phyloP scores from a whole-genome alignment of 768 basidiomycete species.

The Mycena indigotica region DNA sequence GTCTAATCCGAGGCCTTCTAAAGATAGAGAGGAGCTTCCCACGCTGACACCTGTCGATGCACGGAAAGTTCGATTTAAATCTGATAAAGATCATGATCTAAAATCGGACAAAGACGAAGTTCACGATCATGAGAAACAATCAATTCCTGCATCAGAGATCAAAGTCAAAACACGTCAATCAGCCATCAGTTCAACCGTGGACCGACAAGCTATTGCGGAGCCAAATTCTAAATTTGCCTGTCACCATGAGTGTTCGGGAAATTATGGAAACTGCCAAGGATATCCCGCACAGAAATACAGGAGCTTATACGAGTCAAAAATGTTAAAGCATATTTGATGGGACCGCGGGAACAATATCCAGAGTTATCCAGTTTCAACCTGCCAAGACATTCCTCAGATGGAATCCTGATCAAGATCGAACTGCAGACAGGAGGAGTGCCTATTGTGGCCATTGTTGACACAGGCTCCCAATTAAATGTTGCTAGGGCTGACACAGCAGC shows the following conservation, averaged over 20 bases:
- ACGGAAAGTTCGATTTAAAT: background rate
- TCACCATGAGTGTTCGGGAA: constrained; percentile 2
- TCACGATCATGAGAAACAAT: background rate
- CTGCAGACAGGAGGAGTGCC: constrained; percentile 12
- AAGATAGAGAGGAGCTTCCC: background rate
- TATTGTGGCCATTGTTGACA: constrained; percentile 29
- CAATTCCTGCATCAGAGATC: background rate
- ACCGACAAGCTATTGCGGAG: background rate
- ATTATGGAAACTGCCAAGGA: constrained; percentile 5
- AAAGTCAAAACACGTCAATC: constrained; percentile 1
- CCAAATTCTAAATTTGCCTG: constrained; percentile 1
- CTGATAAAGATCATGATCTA: background rate
- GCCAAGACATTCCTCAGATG: background rate
- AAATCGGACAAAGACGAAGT: background rate
- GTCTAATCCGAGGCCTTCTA: background rate
- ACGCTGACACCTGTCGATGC: background rate
- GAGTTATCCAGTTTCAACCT: background rate
- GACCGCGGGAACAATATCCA: background rate
- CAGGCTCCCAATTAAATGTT: constrained; percentile 32
- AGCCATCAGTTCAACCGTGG: background rate
- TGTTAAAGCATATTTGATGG: background rate
- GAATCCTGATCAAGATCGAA: constrained; percentile 15
- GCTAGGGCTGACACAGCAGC: constrained; percentile 14
- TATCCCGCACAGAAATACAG: background rate
- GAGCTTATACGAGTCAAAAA: constrained; percentile 10